These are phyloP conservation scores for Trametes gibbosa DNA, from an alignment of 768 basidiomycete genomes.

Conservation along the genomic window DNA sequence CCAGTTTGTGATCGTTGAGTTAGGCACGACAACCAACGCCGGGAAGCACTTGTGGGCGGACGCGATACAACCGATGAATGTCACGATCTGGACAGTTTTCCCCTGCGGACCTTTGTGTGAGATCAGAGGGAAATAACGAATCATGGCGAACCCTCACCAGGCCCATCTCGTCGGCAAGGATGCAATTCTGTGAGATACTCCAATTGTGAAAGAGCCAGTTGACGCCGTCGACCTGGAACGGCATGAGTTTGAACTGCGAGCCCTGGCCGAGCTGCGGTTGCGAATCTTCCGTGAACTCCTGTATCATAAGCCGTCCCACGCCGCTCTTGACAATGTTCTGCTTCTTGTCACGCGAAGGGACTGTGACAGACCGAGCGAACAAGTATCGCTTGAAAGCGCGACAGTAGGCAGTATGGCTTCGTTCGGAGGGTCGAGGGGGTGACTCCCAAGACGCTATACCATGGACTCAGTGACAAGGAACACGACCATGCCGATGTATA, in stretches of 20 bases:
- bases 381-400: constrained; percentile 68
- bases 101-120: constrained; percentile 44
- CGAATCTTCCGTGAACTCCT: constrained; percentile 46
- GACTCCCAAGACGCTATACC: constrained; percentile 89
- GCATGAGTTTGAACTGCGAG: constrained; percentile 67
- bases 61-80: constrained; percentile 71
- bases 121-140: neutral
- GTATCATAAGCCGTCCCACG: constrained; percentile 41
- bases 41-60: constrained; percentile 63
- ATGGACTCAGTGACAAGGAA: neutral
- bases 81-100: constrained; percentile 89
- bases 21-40: constrained; percentile 89
- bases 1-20: constrained; percentile 96
- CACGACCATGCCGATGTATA: neutral
- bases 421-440: constrained; percentile 62
- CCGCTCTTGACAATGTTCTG: constrained; percentile 46
- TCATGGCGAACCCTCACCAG: constrained; percentile 44
- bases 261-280: constrained; percentile 71
- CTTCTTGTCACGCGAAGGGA: constrained; percentile 48
- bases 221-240: constrained; percentile 83
- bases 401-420: constrained; percentile 61
- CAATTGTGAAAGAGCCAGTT: constrained; percentile 87
- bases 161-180: constrained; percentile 98
- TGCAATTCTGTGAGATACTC: constrained; percentile 82
- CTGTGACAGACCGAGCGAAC: constrained; percentile 53